Base-by-base conservation (phyloP, 345 rosid species). In the Gossypium herbaceum region DNA sequence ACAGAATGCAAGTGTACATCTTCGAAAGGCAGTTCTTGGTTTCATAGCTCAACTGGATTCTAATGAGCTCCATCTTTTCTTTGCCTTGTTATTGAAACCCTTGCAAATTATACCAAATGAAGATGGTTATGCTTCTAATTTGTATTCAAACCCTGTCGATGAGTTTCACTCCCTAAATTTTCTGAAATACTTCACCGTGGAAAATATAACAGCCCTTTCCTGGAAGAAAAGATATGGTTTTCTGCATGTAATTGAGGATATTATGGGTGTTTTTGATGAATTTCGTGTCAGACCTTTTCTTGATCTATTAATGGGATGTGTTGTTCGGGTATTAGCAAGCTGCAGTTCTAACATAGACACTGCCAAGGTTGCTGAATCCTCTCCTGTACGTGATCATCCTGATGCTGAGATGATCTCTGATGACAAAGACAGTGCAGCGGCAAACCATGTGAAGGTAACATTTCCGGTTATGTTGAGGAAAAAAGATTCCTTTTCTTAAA, bases 221-320 rank as follows among this genome's bases (percentile, higher is more conserved):
- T 90, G 85, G 90, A 91, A 95, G 86, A 90, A 87, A 84, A 85
- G 76, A 79, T 86, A 80, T 76, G 97, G 92, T 29, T 91, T 93
- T 83, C 82, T 95, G 79, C 96, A 93, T 80, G 99, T 95, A 62
- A 82, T 93, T 80, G 88, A 90, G 78, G 91, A 89, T 72, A 74
- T 90, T 78, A 85, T 95, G 73, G 87, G 79, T 74, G 88, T 87
- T 81, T 91, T 95, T 86, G 98, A 89, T 85, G 93, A 89, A 79
- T 67, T 80, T 39, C 97, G 77, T 77, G 56, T 89, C 80, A 78
- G 77, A 76, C 96, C 99, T 71, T 93, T 89, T 81, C 85, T 95
- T 78, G 84, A 88, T 81, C 82, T 93, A 59, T 74, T 95, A 75
- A 90, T 91, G 92, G 98, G 97, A 72, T 90, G 88, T 84, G 93